phyloP scores from a whole-genome alignment of 768 basidiomycete genomes.

The Cystobasidiopsis lactophilus region DNA sequence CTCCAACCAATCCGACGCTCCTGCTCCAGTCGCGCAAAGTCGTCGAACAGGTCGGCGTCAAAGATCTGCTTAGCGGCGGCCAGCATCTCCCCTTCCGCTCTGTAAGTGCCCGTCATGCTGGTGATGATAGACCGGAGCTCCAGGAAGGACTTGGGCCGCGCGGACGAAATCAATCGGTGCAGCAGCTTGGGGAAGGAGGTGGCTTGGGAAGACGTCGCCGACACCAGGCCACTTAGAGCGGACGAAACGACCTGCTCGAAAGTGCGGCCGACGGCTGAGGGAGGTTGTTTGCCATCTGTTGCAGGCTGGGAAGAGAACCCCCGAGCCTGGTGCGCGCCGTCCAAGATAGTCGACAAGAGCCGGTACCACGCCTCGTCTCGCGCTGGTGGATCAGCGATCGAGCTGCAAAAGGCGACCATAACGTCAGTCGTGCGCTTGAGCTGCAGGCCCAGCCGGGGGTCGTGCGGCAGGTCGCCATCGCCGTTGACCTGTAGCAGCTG shows the following conservation, averaged over 20 bases:
- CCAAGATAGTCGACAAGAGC: no score
- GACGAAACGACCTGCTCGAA: constrained; percentile 40
- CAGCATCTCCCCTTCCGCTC: constrained; percentile 73
- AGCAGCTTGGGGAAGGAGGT: constrained; percentile 83
- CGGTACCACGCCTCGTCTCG: no score
- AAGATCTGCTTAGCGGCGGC: constrained; percentile 60
- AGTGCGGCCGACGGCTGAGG: neutral
- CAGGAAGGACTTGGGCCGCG: constrained; percentile 40
- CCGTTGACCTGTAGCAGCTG: no score
- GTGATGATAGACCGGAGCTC: constrained; percentile 78
- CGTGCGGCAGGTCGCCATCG: no score
- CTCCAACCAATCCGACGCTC: constrained; percentile 23
- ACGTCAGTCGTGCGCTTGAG: no score
- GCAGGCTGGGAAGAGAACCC: no score
- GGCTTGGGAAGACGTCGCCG: constrained; percentile 51
- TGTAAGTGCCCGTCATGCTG: constrained; percentile 90
- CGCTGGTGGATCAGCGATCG: no score
- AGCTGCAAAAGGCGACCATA: no score
- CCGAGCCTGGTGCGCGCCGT: no score
- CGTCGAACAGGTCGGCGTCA: constrained; percentile 57
- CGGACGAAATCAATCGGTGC: constrained; percentile 56
- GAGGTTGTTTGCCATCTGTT: no score
- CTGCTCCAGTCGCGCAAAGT: constrained; percentile 35
- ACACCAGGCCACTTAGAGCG: constrained; percentile 62
- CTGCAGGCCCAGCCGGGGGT: no score